These are phyloP conservation scores for Oidiodendron maius DNA, from an alignment of 495 filamentous ascomycete species.

Conservation along the genomic window DNA sequence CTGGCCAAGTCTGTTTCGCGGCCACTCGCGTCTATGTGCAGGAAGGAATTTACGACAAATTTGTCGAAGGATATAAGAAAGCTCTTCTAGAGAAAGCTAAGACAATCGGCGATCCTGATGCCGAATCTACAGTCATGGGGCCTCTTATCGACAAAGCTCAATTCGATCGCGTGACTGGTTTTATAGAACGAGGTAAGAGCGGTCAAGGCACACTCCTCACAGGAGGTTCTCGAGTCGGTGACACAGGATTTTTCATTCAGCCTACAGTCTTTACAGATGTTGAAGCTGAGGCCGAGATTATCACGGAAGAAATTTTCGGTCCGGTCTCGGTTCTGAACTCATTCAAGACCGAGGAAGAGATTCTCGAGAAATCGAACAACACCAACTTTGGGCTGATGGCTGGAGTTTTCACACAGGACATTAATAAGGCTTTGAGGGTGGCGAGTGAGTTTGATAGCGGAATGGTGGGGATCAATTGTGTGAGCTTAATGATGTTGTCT, in stretches of 20 bases:
- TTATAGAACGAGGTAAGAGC: conserved; percentile 53
- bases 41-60: conserved; percentile 47
- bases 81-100: conserved; percentile 26
- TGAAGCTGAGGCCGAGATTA: conserved; percentile 34
- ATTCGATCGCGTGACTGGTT: conserved; percentile 53
- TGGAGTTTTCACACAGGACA: conserved; percentile 44
- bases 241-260: conserved; percentile 37
- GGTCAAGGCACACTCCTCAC: conserved; percentile 54
- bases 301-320: conserved; percentile 48
- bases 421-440: conserved; percentile 43
- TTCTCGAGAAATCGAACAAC: conserved; percentile 42
- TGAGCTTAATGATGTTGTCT: conserved; percentile 27
- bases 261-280: conserved; percentile 44
- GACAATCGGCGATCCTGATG: conserved; percentile 53
- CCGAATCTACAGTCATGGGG: conserved; percentile 51
- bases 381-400: conserved; percentile 41
- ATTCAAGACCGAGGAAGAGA: conserved; percentile 51
- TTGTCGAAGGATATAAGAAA: conserved; percentile 28
- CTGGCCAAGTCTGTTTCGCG: conserved; percentile 50
- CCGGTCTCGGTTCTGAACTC: conserved; percentile 41
- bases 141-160: conserved; percentile 63
- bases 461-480: conserved; percentile 49
- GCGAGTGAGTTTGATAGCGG: conserved; percentile 43
- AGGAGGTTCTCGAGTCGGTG: conserved; percentile 51
- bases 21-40: conserved; percentile 49